Percentiles rank a stretch among this genome's conserved stretches.
Evolutionary conservation across 805 yeast genomes (phyloP).

Genomic region (Saccharomycopsis amapae): DNA sequence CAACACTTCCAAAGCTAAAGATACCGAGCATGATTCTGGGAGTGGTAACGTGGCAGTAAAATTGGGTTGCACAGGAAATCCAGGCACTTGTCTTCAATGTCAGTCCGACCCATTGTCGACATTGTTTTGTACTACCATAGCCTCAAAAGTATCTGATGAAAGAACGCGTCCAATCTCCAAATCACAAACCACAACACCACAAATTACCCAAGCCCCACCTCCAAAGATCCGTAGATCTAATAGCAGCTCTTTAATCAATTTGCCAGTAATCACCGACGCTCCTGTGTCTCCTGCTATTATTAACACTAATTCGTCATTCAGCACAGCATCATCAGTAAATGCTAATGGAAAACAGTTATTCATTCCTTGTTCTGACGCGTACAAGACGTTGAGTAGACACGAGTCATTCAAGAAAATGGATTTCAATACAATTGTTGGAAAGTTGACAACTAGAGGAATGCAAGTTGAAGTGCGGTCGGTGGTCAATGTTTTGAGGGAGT

Average conservation of each 20-base stretch:
- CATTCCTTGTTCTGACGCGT: conserved; percentile 87
- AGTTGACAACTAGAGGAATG: conserved; percentile 75
- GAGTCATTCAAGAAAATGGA: conserved; percentile 69
- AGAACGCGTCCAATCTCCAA: conserved; percentile 8
- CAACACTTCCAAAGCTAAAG: conserved; percentile 11
- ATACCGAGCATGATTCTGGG: conserved; percentile 7
- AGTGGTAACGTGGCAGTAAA: conserved; percentile 22
- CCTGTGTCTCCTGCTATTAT: neutral
- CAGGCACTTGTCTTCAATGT: conserved; percentile 81
- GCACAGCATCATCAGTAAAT: neutral
- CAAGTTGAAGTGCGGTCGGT: conserved; percentile 89
- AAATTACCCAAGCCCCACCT: neutral
- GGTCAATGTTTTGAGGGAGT: conserved; percentile 73
- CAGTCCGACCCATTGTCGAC: conserved; percentile 84
- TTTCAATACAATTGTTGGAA: conserved; percentile 64
- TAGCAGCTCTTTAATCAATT: conserved; percentile 1
- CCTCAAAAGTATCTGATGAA: conserved; percentile 35
- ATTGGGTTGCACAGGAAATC: conserved; percentile 72
- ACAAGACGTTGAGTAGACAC: conserved; percentile 77
- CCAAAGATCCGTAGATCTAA: conserved; percentile 1
- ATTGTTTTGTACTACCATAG: conserved; percentile 79
- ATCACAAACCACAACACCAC: neutral
- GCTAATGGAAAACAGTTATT: conserved; percentile 38
- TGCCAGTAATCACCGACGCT: conserved; percentile 1
- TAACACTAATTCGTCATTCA: neutral